Base-by-base conservation (phyloP, 352 stramenopile genomes). In the Peronospora belbahrii region DNA sequence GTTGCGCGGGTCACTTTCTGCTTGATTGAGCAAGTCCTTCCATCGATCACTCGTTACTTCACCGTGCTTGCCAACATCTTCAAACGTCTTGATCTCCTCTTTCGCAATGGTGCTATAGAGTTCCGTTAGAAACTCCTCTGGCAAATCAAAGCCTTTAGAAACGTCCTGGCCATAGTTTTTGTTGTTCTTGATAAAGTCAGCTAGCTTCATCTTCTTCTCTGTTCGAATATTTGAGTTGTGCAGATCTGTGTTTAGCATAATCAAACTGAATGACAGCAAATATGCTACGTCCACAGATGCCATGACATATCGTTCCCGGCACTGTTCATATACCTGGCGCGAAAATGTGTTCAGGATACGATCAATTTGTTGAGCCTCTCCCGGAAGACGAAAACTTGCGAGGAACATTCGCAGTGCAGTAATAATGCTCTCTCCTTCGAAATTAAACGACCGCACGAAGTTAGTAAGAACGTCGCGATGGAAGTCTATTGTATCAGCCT, bases 121-220 rank as follows among this genome's bases (percentile, higher is more conserved):
- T 25, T 84, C 76, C 0, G 61, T 83, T 37, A 93, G 49, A 41
- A 85, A 93, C 10, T 87, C 76, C 11, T 78, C 63, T 0, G 82
- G 77, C 11, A 93, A 51, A 45, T 88, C 72, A 14, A 65, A 65
- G 3, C 69, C 75, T 39, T 74, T 72, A 1, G 79, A 88, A 32
- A 94, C 84, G 56, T 95, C 83, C n/a, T 62, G 50, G 3, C 85
- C 85, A 42, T 96, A 96, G 49, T 94, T 91, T 24, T 70, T 74
- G 66, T 96, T 96, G 50, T 95, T 94, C 37, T 77, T 79, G 56
- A 96, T 76, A 49, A 96, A 96, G 46, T 88, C 82, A 10, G 70
- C 50, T 15, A 88, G 49, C 31, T 81, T 85, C 85, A 95, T 96
- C 38, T 91, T 92, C 50, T 87, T 86, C 36, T 95, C 82, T 0